Evolutionary conservation across 345 rosid genomes (phyloP), one percentile per base, ranked within the genome.

Genomic region (Salix caprea): DNA sequence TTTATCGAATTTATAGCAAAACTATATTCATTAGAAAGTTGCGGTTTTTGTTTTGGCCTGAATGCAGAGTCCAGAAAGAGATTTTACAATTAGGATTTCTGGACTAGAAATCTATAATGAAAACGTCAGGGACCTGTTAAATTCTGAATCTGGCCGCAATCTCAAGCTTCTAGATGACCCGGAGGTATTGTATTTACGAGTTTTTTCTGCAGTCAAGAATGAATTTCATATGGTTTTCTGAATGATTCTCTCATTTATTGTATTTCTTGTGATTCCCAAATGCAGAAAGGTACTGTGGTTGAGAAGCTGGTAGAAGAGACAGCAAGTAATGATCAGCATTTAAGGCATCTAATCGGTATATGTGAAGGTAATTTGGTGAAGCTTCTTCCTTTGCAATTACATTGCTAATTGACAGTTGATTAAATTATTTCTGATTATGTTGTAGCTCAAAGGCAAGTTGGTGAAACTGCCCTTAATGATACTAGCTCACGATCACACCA

Each of bases 141-240:
- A 94, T 87, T 90, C 97, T 44, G 99, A 96, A 73, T 89, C 95
- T 14, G 97, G 94, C 2, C 97, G 93, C 76, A 90, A 83, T 78
- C 98, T 96, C 75, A 96, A 96, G 88, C 98, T 96, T 86, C 90
- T 92, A 15, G 99, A 96, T 84, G 99, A 96, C 77, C 99, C 98
- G 19, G 99, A 96, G 97, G 99, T 96, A 88, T 70, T 80, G 73
- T 61, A 42, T 76, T 32, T 75, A 15, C 56, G 7, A 60, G 7
- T 72, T 62, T 12, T 75, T 52, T 71, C 44, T 54, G 30, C 34
- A 3, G 28, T 58, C 24, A 68, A 24, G 16, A 52, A 61, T 48
- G n/a, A 24, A 44, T 54, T 67, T 18, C 65, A 23, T 60, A 37
- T 64, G 28, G 28, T 67, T 58, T 71, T 74, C 60, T 61, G 26